Evolutionary conservation across 192 early-diverging fungal species (phyloP), one percentile per base, ranked within the genome.

Genomic region (Funneliformis mosseae): DNA sequence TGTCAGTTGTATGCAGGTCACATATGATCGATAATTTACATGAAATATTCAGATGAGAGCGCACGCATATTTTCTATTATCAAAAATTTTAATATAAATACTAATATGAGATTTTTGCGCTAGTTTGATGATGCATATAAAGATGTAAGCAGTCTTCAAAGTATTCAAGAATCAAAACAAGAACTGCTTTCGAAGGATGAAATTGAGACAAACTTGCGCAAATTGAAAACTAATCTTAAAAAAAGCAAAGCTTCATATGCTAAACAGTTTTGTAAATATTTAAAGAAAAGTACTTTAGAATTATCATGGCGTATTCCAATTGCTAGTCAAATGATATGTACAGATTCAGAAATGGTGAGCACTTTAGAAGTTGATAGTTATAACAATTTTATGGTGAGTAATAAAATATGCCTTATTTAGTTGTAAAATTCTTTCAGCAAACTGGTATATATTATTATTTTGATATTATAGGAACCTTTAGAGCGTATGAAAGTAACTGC

Each of bases 241-340:
- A 50, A 55, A 27, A 75, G 74, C 28, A 25, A 75, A 42, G 74
- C 74, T 38, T 50, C 46, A 64, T 77, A 63, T 64, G 55, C 61
- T 28, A 14, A 63, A 50, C 75, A 61, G 39, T 77, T 77, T 38
- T 21, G 60, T 11, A 42, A 64, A 38, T 77, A 77, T 77, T 41
- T 63, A 77, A 77, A 63, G 75, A 63, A 77, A 41, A 77, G n/a
- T 63, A 45, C 61, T 38, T 77, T 61, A 64, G 27, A 77, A 21
- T 18, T 77, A 45, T 39, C 75, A 61, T 77, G 60, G 62, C n/a
- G 27, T 27, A 23, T 25, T 25, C 62, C 62, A 23, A 18, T 64
- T 27, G 62, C 62, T 23, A 64, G 62, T 64, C 62, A 64, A 64
- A 25, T 64, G 27, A 64, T 64, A 27, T 64, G 62, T 64, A 21